phyloP scores from a whole-genome alignment of 2,329 filamentous ascomycete species.

The Aureobasidium sp. region DNA sequence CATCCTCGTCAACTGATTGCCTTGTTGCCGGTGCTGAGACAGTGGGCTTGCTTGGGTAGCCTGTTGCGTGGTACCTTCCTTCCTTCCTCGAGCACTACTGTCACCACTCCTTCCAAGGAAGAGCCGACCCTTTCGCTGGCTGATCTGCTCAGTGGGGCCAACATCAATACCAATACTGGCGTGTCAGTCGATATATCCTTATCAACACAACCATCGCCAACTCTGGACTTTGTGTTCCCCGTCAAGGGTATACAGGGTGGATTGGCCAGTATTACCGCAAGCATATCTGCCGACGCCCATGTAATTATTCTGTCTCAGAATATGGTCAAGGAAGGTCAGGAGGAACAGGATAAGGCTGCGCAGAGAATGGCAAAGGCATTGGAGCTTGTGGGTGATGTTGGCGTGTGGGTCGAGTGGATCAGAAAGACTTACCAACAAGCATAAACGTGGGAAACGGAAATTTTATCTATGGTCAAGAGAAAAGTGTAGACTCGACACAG shows the following conservation, averaged over 20 bases:
- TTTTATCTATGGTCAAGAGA: too few species aligned
- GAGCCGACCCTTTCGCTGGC: slow-evolving; percentile 16
- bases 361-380: slow-evolving; percentile 39
- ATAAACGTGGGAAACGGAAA: too few species aligned
- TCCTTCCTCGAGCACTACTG: slow-evolving; percentile 19
- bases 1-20: slow-evolving; percentile 70
- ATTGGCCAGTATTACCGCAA: slow-evolving; percentile 50
- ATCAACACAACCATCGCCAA: slow-evolving; percentile 29
- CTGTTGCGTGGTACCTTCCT: slow-evolving; percentile 57
- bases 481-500: too few species aligned
- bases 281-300: slow-evolving; percentile 53
- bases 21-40: slow-evolving; percentile 66
- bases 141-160: slow-evolving; percentile 13
- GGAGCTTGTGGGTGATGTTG: slow-evolving; percentile 43
- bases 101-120: slow-evolving; percentile 28
- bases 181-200: slow-evolving; percentile 29
- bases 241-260: slow-evolving; percentile 19
- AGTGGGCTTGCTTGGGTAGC: slow-evolving; percentile 64
- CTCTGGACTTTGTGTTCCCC: slow-evolving; percentile 24
- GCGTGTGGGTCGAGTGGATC: slow-evolving; percentile 48
- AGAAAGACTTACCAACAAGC: slow-evolving; percentile 18
- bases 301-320: slow-evolving; percentile 53
- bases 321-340: slow-evolving; percentile 18
- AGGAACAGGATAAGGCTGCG: slow-evolving; percentile 21
- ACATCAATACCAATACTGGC: neutral